phyloP scores from a whole-genome alignment of 768 basidiomycete species.

The Hericium erinaceus region DNA sequence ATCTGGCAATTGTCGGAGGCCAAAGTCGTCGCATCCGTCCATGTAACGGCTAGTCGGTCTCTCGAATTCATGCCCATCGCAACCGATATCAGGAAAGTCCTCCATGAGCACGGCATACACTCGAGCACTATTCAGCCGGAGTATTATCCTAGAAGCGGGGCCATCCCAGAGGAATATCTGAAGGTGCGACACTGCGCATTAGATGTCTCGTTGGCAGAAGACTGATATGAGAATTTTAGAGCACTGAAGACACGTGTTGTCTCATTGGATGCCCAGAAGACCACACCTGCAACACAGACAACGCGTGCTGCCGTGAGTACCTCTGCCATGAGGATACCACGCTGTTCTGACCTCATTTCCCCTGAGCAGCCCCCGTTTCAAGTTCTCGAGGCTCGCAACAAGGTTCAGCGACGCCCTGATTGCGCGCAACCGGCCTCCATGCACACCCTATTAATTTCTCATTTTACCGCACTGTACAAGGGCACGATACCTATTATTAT shows the following conservation, averaged over 20 bases:
- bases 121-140: constrained; percentile 93
- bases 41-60: constrained; percentile 75
- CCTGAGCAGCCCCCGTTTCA: neutral
- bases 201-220: neutral
- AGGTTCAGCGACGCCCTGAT: too few species aligned
- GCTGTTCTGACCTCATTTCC: neutral
- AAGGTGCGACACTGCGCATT: constrained; percentile 29
- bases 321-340: neutral
- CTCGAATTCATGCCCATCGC: constrained; percentile 91
- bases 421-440: too few species aligned
- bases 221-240: constrained; percentile 23
- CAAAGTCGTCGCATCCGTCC: constrained; percentile 92
- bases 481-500: neutral
- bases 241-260: constrained; percentile 47
- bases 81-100: constrained; percentile 67
- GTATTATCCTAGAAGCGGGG: constrained; percentile 36
- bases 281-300: constrained; percentile 60
- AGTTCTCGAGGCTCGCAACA: neutral
- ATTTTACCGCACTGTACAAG: constrained; percentile 30
- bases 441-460: neutral
- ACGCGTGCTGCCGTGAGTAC: constrained; percentile 73
- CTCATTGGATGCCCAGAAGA: constrained; percentile 66
- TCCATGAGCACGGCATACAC: constrained; percentile 91
- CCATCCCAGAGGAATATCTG: constrained; percentile 36
- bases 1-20: constrained; percentile 96